phyloP scores from a whole-genome alignment of 2,329 filamentous ascomycete species.

The Alternaria ethzedia region DNA sequence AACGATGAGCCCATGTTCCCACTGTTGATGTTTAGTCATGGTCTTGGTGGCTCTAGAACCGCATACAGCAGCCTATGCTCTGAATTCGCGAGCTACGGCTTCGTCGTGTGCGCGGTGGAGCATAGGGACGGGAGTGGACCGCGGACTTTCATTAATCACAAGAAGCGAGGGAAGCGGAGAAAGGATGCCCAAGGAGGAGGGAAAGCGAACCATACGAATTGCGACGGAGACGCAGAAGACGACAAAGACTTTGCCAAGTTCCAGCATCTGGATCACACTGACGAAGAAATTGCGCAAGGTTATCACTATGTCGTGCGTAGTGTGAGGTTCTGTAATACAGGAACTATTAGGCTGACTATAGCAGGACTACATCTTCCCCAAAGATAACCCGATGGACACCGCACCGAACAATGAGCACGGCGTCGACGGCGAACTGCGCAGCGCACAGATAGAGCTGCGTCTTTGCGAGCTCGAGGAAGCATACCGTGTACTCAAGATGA shows the following conservation, averaged over 20 bases:
- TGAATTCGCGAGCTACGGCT: conserved; percentile 70
- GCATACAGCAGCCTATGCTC: conserved; percentile 69
- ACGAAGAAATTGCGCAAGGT: conserved; percentile 46
- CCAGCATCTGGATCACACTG: conserved; percentile 46
- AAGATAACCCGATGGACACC: conserved; percentile 56
- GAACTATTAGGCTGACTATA: conserved; percentile 8
- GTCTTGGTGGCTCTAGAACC: conserved; percentile 67
- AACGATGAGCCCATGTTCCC: conserved; percentile 60
- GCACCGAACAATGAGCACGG: conserved; percentile 63
- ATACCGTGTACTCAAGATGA: conserved; percentile 61
- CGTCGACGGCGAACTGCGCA: conserved; percentile 65
- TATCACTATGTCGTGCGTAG: conserved; percentile 57
- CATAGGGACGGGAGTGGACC: conserved; percentile 70
- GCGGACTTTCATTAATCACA: conserved; percentile 66
- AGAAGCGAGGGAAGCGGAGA: conserved; percentile 36
- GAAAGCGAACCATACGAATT: conserved; percentile 5
- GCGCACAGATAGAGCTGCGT: conserved; percentile 67
- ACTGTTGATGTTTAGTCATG: conserved; percentile 70
- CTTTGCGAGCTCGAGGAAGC: conserved; percentile 70
- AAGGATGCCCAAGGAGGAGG: conserved; percentile 27
- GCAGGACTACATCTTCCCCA: conserved; percentile 67
- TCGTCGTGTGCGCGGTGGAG: conserved; percentile 69
- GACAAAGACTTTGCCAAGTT: conserved; percentile 32
- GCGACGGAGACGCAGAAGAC: conserved; percentile 9
- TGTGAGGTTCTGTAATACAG: not conserved